Evolutionary conservation across 805 yeast genomes (phyloP), one percentile per base, ranked within the genome.

Genomic region (Cyberlindnera americana): DNA sequence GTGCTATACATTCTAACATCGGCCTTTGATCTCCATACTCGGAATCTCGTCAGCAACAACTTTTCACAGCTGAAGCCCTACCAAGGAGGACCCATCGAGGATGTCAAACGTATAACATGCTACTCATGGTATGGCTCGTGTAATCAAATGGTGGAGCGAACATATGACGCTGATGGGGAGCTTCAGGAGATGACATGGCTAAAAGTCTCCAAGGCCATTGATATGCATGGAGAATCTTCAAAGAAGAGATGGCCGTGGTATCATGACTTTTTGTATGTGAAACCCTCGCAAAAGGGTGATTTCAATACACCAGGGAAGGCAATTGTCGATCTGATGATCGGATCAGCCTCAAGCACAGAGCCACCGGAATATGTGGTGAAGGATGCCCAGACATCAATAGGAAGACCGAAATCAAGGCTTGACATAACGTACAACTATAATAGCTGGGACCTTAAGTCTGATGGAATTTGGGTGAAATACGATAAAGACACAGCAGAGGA

Each of bases 391-490:
- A 53, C 54, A 4, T 50, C 52, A 18, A 47, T 48, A 10, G 55
- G 55, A 5, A 56, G 53, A 24, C 54, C 56, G 40, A 57, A 42
- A 41, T 53, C 51, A 41, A 52, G 54, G 38, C 43, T 35, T 24
- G 59, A 48, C 45, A 40, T 37, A 36, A 47, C 44, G 3, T 35
- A 41, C 38, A 46, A 46, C 29, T 45, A 41, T 30, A 41, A 48
- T 19, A 55, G 49, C 12, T 79, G 85, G 85, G 59, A 47, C 15
- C 54, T 62, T 19, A 66, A 65, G 38, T 54, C 65, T 3, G 56
- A 69, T 49, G 83, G 83, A 2, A 56, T 81, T 3, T 81, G 86
- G 86, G 67, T 73, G 21, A 72, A 73, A 46, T 71, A 69, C 44
- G 78, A 72, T 4, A 43, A 54, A 5, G 64, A 46, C 3, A 43